These are phyloP conservation scores for Pestalotiopsis sp. DNA, from an alignment of 2,329 filamentous ascomycete genomes.

Conservation along the genomic window DNA sequence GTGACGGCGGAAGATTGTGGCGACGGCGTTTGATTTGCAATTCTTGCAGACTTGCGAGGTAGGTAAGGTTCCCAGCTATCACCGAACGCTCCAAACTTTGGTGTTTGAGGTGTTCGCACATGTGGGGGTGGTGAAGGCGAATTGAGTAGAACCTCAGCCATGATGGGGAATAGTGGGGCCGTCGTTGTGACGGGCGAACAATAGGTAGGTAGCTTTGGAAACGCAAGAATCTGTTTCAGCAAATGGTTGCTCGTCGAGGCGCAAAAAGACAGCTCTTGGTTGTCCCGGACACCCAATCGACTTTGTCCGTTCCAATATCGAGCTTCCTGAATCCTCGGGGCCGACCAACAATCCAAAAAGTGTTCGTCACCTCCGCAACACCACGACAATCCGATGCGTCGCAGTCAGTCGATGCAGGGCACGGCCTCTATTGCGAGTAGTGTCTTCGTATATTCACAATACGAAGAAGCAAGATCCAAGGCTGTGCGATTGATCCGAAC, in stretches of 20 bases:
- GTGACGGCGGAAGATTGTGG: conserved; percentile 36
- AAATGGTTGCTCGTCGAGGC: not conserved
- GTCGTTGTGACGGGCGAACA: not conserved
- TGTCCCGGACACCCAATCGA: not conserved
- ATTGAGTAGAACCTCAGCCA: conserved; percentile 14
- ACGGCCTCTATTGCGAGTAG: too few species aligned
- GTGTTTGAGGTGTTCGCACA: conserved; percentile 70
- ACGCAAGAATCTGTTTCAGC: not conserved
- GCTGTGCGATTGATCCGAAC: too few species aligned
- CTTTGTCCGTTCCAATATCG: not conserved
- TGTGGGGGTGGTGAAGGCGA: conserved; percentile 64
- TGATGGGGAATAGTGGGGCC: not conserved
- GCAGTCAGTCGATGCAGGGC: too few species aligned
- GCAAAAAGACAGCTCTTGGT: not conserved
- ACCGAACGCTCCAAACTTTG: conserved; percentile 62
- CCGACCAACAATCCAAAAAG: not conserved
- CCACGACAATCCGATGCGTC: not conserved
- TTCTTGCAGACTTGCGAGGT: conserved; percentile 69
- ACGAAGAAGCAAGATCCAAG: too few species aligned
- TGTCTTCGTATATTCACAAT: too few species aligned
- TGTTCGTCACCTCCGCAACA: not conserved
- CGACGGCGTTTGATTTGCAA: conserved; percentile 65
- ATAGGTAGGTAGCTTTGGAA: not conserved
- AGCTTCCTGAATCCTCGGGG: not conserved
- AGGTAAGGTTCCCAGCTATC: conserved; percentile 76